Percentiles rank a stretch among this genome's conserved stretches.
phyloP scores from a whole-genome alignment of 2,329 filamentous ascomycete genomes.

The Diplodia intermedia region DNA sequence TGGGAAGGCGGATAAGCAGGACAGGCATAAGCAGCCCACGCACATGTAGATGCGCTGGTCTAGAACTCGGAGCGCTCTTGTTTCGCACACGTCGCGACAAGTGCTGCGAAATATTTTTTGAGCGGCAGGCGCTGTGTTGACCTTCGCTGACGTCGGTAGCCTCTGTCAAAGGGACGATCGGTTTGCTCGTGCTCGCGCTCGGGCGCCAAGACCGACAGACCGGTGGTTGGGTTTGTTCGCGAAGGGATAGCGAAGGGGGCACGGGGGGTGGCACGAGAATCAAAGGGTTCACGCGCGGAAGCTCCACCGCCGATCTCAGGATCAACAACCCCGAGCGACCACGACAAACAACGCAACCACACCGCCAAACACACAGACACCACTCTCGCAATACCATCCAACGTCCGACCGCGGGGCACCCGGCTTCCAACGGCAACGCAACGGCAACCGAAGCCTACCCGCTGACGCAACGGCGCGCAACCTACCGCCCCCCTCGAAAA shows the following conservation, averaged over 20 bases:
- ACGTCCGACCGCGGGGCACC: constrained; percentile 9
- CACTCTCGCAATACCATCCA: background rate
- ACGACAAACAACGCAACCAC: constrained; percentile 22
- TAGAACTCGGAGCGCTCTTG: background rate
- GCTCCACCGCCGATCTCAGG: constrained; percentile 30
- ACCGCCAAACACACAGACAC: constrained; percentile 25
- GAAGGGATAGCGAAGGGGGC: background rate
- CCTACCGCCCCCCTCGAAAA: background rate
- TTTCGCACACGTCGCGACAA: background rate
- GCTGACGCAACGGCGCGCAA: constrained; percentile 9
- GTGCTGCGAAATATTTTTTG: too few relatives aligned
- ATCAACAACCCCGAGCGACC: constrained; percentile 14
- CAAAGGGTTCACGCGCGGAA: constrained; percentile 17
- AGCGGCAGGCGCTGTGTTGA: background rate
- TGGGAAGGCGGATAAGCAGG: constrained; percentile 16
- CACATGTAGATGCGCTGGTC: background rate
- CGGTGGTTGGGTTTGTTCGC: background rate
- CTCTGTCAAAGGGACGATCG: background rate
- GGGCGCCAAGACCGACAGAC: constrained; percentile 12
- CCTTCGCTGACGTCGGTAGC: background rate
- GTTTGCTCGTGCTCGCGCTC: background rate
- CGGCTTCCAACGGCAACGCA: background rate
- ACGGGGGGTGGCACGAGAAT: background rate
- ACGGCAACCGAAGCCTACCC: background rate
- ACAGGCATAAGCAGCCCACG: constrained; percentile 5